Base-by-base conservation (phyloP, 805 yeast species). In the Starmera caribaea region DNA sequence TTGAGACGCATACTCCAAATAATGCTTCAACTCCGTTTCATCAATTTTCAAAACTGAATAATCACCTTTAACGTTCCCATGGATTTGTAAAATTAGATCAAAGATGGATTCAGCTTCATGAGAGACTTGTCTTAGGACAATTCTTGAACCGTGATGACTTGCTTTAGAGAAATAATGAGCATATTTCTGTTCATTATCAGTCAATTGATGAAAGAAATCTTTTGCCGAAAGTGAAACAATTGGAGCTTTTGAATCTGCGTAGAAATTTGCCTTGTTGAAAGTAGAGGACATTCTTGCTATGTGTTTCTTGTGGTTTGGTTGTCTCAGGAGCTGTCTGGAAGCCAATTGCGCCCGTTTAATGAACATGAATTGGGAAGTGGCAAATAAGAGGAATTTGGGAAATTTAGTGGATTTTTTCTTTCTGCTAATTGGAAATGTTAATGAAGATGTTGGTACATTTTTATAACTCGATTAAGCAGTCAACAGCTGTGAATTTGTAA, bases 161-260 rank as follows among this genome's bases (percentile, higher is more conserved):
- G 95, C 96, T 53, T 80, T 75, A 32, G 89, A 76, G 60, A 87
- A 74, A 57, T 77, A 78, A 62, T 87, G 95, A 16, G 96, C 94
- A 54, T 87, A 87, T 41, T 70, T 68, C 55, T 83, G 74, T 45
- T 80, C 80, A 32, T 65, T 59, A 8, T 64, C 59, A 13, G 82
- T 69, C 51, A 87, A 67, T 36, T 74, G 74, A 14, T 79, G 77
- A 49, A 87, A 85, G 59, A 74, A 88, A 32, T 68, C 62, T 48
- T 75, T 76, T 16, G 92, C 88, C 3, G 81, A 69, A 28, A 87
- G 62, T 24, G 79, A 72, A 41, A 81, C 78, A 34, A 83, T 71
- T 24, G 95, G 92, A 1, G 95, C 81, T 31, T 69, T 66, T 12
- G 66, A 50, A 48, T 79, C 86, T 16, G 83, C 86, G 27, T 66